Conservation (phyloP, 305 asterid species). For the Andrographis paniculata region DNA sequence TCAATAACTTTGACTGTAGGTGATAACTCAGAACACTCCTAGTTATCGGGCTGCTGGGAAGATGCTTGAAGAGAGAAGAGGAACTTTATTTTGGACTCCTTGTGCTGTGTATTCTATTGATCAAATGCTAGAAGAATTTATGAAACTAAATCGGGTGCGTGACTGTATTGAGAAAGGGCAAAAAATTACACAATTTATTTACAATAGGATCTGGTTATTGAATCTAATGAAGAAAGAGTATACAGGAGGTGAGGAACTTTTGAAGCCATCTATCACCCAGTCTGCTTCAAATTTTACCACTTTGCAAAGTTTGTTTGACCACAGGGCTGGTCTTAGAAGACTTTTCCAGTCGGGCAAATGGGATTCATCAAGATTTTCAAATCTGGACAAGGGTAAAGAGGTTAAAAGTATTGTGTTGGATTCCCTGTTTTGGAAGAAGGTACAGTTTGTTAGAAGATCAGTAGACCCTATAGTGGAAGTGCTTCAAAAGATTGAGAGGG, state of each 20-base stretch:
- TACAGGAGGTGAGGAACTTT: constrained; percentile 72
- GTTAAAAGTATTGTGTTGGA: constrained; percentile 67
- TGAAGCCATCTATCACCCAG: constrained; percentile 60
- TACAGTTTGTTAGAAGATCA: constrained; percentile 63
- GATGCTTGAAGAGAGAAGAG: constrained; percentile 87
- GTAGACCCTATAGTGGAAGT: constrained; percentile 78
- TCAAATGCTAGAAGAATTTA: constrained; percentile 61
- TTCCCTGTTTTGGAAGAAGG: constrained; percentile 85
- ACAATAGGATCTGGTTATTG: constrained; percentile 66
- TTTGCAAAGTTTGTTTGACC: constrained; percentile 68
- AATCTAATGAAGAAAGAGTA: constrained; percentile 79
- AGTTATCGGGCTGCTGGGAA: constrained; percentile 89
- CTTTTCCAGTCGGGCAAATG: constrained; percentile 84
- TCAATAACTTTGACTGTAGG: constrained; percentile 39
- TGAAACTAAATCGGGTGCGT: constrained; percentile 61
- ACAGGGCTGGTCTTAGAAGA: constrained; percentile 65
- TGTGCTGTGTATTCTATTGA: constrained; percentile 82
- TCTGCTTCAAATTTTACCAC: constrained; percentile 67
- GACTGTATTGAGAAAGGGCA: constrained; percentile 83
- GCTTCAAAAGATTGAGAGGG: constrained; percentile 60
- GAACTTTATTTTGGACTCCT: constrained; percentile 81
- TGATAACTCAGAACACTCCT: constrained; percentile 68
- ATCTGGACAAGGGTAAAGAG: constrained; percentile 77
- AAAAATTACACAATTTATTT: constrained; percentile 68
- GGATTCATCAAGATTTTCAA: constrained; percentile 68